phyloP scores from a whole-genome alignment of 176 grass and related monocot genomes.

The bread wheat (Triticum aestivum) region DNA sequence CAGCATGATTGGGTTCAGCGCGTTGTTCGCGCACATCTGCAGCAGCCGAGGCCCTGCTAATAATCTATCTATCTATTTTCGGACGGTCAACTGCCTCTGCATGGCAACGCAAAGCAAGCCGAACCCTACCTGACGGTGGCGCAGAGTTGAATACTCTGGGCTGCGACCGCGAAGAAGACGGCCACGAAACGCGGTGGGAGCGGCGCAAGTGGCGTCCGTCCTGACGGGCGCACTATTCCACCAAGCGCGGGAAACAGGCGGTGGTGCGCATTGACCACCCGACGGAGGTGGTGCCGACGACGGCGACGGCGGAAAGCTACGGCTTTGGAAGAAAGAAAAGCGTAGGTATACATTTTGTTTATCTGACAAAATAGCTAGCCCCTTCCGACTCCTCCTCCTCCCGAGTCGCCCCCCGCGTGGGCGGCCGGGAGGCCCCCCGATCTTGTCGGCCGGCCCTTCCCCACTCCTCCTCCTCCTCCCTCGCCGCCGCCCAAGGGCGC shows the following conservation, averaged over 20 bases:
- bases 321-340: not conserved
- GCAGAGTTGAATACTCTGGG: not conserved
- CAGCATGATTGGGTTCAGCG: slow-evolving; percentile 25
- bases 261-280: slow-evolving; percentile 9
- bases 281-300: not conserved
- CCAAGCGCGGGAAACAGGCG: slow-evolving; percentile 7
- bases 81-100: slow-evolving; percentile 31
- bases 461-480: too few species aligned
- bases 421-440: too few species aligned
- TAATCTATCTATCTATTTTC: not conserved
- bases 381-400: too few species aligned
- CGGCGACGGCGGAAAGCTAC: not conserved
- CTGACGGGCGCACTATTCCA: slow-evolving; percentile 23
- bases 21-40: slow-evolving; percentile 29
- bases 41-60: not conserved
- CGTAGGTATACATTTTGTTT: too few species aligned
- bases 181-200: slow-evolving; percentile 38
- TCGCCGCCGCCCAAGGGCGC: too few species aligned
- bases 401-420: too few species aligned
- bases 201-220: not conserved
- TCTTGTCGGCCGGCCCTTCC: too few species aligned
- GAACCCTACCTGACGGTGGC: not conserved
- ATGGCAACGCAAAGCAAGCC: not conserved
- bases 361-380: too few species aligned
- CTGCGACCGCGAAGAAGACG: not conserved